Conservation (phyloP, 768 basidiomycete genomes). For the Tremella yokohamensis region DNA sequence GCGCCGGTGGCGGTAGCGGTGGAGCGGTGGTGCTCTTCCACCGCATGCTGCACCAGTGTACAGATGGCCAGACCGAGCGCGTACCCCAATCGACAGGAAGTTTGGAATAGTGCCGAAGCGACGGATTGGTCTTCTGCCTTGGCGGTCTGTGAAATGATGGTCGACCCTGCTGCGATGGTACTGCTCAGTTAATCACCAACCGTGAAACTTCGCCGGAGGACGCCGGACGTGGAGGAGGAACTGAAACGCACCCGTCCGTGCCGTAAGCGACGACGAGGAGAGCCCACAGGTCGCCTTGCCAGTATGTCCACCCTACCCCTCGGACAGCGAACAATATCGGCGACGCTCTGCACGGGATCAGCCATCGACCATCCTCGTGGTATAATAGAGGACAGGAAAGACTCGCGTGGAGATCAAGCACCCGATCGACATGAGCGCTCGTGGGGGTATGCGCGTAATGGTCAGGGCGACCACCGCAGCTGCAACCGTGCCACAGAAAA, state of each 20-base stretch:
- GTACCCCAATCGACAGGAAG: conserved; percentile 9
- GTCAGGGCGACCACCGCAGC: conserved; percentile 5
- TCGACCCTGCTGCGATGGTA: conserved; percentile 8
- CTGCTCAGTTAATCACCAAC: neutral
- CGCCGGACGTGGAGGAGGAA: neutral
- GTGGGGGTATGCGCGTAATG: conserved; percentile 4
- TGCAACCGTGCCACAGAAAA: conserved; percentile 8
- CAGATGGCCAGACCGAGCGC: conserved; percentile 10
- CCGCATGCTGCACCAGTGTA: neutral
- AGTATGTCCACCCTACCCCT: neutral
- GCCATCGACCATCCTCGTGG: neutral
- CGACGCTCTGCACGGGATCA: neutral
- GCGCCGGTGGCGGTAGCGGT: neutral
- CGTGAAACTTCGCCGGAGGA: too few species aligned
- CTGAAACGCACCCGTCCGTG: conserved; percentile 9
- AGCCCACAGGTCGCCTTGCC: conserved; percentile 10
- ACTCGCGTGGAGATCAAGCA: conserved; percentile 4
- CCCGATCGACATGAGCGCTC: conserved; percentile 1
- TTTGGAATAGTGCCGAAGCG: conserved; percentile 8
- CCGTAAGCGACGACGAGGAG: conserved; percentile 8
- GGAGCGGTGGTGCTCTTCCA: neutral
- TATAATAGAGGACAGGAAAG: too few species aligned
- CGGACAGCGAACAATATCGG: conserved; percentile 5
- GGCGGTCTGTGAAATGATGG: conserved; percentile 11
- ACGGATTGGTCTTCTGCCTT: conserved; percentile 8